Evolutionary conservation across 495 filamentous ascomycete genomes (phyloP).

Genomic region (Penicillium lagena): DNA sequence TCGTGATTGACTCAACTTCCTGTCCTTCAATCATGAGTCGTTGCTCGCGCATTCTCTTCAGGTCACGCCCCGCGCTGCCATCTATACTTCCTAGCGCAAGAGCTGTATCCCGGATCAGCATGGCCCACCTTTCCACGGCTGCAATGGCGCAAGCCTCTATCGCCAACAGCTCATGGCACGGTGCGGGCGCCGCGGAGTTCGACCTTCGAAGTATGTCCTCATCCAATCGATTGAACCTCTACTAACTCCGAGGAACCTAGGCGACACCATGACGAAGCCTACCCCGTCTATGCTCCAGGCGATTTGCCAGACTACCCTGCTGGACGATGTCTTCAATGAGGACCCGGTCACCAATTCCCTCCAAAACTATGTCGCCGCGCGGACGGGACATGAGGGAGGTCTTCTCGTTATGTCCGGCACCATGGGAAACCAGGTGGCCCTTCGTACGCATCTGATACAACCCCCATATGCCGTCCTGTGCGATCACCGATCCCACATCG

Average conservation of each 20-base stretch:
- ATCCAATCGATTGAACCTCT: slow-evolving; percentile 12
- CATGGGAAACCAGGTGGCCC: slow-evolving; percentile 61
- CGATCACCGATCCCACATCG: slow-evolving; percentile 42
- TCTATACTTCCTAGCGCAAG: not conserved
- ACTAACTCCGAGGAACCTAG: slow-evolving; percentile 8
- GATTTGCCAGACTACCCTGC: slow-evolving; percentile 50
- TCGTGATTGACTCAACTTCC: not conserved
- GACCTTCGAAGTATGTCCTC: slow-evolving; percentile 45
- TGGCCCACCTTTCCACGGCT: slow-evolving; percentile 21
- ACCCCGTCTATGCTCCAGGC: slow-evolving; percentile 71
- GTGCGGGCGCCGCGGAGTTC: slow-evolving; percentile 56
- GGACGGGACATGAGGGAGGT: slow-evolving; percentile 66
- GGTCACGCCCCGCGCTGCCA: not conserved
- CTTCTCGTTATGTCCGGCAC: slow-evolving; percentile 79
- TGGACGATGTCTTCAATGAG: slow-evolving; percentile 82
- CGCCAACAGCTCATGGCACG: slow-evolving; percentile 41
- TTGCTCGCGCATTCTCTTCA: not conserved
- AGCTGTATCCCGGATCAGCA: not conserved
- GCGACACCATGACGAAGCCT: slow-evolving; percentile 82
- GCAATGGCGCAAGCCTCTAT: slow-evolving; percentile 8
- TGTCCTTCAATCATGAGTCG: not conserved
- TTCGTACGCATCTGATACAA: slow-evolving; percentile 39
- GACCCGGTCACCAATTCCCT: slow-evolving; percentile 73
- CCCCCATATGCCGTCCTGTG: slow-evolving; percentile 47
- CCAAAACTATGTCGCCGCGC: slow-evolving; percentile 59